Base-by-base conservation (phyloP, 306 rosid species). In the Trichosanthes truncata region DNA sequence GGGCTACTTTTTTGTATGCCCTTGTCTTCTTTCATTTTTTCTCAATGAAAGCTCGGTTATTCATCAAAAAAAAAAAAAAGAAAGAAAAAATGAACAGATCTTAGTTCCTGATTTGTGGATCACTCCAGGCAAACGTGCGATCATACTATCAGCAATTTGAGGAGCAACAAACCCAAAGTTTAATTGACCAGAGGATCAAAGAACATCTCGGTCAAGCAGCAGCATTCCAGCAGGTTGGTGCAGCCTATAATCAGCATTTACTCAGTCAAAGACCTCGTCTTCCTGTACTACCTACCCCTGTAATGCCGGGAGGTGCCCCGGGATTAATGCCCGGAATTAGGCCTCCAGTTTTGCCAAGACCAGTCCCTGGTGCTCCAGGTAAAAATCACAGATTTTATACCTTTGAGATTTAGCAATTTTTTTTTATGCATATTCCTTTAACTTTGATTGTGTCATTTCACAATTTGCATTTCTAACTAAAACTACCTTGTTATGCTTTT, bases 141-240 rank as follows among this genome's bases (percentile, higher is more conserved):
- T 74, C 80, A 13, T 95, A 95, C 83, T 95, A 95, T 80, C 97
- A 89, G 89, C 95, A 95, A 84, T 95, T 92, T 81, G 98, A 95
- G 90, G 97, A 95, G 87, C 95, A 95, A 82, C 97, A 95, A 79
- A 95, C 97, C 51, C 98, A 92, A 80, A 96, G 89, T 84, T 90
- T 93, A 82, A 89, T 96, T 77, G 99, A 96, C 77, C 99, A 93
- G 75, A 85, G 97, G 89, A 93, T 96, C 86, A 96, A 96, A 84
- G 97, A 96, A 77, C 98, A 93, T 88, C 96, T 96, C 26, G 99
- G 98, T 25, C 97, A 96, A 86, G 80, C 96, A 80, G 94, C 97
- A 14, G 97, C 93, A 9, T 96, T 84, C 83, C 96, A 92, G 84
- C 93, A 93, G 84, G 97, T 91, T 82, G 98, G 98, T 33, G 97